Evolutionary conservation across 129 eudicot genomes (phyloP).

Genomic region (Centrapalus pauciflorus): DNA sequence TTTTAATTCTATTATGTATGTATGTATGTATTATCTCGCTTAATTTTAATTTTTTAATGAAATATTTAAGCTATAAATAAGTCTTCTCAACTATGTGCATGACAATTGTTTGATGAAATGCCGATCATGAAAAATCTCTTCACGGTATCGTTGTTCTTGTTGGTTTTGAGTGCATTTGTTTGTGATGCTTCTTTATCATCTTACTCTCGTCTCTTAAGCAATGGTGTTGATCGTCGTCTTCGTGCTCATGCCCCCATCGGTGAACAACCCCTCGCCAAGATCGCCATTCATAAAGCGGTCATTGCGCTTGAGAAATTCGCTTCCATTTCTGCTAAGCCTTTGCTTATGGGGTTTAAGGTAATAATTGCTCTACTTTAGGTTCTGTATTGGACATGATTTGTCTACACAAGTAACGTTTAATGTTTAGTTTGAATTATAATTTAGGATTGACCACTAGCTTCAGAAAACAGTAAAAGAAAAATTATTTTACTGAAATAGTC

Average conservation of each 20-base stretch:
- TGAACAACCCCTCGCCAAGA: slow-evolving; percentile 45
- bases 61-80: not conserved
- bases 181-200: slow-evolving; percentile 17
- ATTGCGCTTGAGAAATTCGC: slow-evolving; percentile 36
- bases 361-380: not conserved
- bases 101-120: slow-evolving; percentile 5
- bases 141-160: not conserved
- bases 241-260: slow-evolving; percentile 13
- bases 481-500: too few relatives aligned
- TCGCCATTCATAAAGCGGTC: slow-evolving; percentile 35
- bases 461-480: too few relatives aligned
- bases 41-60: too few relatives aligned
- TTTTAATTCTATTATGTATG: too few relatives aligned
- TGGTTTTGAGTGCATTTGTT: slow-evolving; percentile 1
- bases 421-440: too few relatives aligned
- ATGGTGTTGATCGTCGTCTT: slow-evolving; percentile 4
- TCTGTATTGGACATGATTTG: too few relatives aligned
- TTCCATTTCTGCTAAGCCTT: slow-evolving; percentile 27
- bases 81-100: not conserved
- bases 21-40: too few relatives aligned
- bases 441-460: too few relatives aligned
- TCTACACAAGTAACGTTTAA: too few relatives aligned
- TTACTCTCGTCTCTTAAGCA: slow-evolving; percentile 12
- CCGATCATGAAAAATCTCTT: not conserved
- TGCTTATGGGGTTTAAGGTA: slow-evolving; percentile 31